Base-by-base conservation (phyloP, 2,329 filamentous ascomycete genomes). In the Trichothecium sympodiale region DNA sequence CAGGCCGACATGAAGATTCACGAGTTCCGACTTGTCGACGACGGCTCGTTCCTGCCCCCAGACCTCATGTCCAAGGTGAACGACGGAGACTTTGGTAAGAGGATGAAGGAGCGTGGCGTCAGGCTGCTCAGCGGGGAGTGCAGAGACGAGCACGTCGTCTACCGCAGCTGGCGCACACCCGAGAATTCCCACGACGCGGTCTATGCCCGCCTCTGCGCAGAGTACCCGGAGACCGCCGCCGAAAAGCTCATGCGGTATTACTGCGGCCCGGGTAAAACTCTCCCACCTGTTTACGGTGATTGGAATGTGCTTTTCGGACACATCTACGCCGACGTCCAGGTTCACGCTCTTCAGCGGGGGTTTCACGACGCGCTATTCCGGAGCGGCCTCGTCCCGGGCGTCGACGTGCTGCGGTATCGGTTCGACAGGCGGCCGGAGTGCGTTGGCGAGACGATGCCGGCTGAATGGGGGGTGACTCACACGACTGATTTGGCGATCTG, bases 1-100 rank as follows among this genome's bases (percentile, higher is more conserved):
- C 52, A 64, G 13, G 46, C 50, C n/a, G 43, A 59, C 8, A 44
- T 67, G 20, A 54, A 64, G 37, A 52, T 61, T 31, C 62, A 67
- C 40, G 67, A 62, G 0, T 67, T 66, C 49, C 57, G 64, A 2
- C 59, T 61, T 1, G 52, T 63, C 5, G 67, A 61, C 0, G 61
- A 67, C 32, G 51, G 53, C 7, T 23, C 55, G 1, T 66, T 67
- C 38, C 53, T 65, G 14, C 52, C 55, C 8, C 38, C 48, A 1
- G 54, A 51, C 0, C 59, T 66, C 43, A 51, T 57, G 1, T 47
- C 58, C 1, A 64, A 64, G 15, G 46, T 62, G 10, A 48, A 51
- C 20, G 51, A 50, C 30, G 54, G 55, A 1, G 41, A 37, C 0
- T 64, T 66, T 33, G 57, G 62, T 0, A 39, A 46, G 2, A 50